Percentiles rank a stretch among this genome's conserved stretches.
Conservation (phyloP, 192 early-diverging fungal species). For the Allomyces javanicus region DNA sequence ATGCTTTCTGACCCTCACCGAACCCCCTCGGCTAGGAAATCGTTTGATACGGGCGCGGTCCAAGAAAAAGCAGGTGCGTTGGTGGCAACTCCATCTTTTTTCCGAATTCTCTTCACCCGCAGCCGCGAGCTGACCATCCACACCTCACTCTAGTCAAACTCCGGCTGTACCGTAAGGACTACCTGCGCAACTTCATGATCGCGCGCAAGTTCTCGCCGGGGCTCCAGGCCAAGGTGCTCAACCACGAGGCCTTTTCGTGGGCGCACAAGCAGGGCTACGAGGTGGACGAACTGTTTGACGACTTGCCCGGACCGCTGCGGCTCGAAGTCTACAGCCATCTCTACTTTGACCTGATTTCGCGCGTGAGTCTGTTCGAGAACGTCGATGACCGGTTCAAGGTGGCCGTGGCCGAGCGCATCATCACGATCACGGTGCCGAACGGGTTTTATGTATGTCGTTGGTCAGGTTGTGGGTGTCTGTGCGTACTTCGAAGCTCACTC, state of each 20-base stretch:
- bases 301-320: neutral
- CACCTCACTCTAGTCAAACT: too few species aligned
- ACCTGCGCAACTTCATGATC: neutral
- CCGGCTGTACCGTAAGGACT: neutral
- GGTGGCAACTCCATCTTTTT: too few species aligned
- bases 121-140: too few species aligned
- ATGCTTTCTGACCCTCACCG: too few species aligned
- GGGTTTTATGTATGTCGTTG: neutral
- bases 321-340: neutral
- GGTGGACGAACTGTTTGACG: conserved; percentile 5
- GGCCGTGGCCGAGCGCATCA: conserved; percentile 1
- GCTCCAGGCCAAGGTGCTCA: conserved; percentile 1
- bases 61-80: too few species aligned
- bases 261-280: conserved; percentile 5
- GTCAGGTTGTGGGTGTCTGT: too few species aligned
- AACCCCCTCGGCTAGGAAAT: too few species aligned
- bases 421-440: too few species aligned
- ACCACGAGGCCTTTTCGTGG: conserved; percentile 6
- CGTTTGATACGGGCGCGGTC: too few species aligned
- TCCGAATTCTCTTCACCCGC: too few species aligned
- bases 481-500: neutral
- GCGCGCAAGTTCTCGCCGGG: neutral
- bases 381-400: conserved; percentile 1
- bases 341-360: neutral
- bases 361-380: conserved; percentile 7